These are phyloP conservation scores for Obelidium mucronatum DNA, from an alignment of 192 early-diverging fungal species.

Conservation along the genomic window DNA sequence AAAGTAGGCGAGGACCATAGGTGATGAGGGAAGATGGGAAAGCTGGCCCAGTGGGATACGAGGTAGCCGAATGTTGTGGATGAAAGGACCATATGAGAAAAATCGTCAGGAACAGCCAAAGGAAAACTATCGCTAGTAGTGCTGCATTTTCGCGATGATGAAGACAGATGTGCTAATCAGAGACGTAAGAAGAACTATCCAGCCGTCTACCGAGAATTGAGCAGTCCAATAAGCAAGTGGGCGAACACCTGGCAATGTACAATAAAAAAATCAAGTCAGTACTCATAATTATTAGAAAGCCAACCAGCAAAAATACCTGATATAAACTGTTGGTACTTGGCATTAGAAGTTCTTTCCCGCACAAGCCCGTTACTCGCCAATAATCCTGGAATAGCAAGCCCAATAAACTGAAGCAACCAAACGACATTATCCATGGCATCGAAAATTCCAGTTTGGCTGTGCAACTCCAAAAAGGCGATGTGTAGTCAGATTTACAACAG, in stretches of 20 bases:
- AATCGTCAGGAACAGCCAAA: neutral
- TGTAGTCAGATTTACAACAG: neutral
- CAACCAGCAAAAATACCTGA: neutral
- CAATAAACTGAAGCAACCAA: neutral
- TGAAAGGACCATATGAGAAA: neutral
- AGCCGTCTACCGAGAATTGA: neutral
- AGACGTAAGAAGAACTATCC: neutral
- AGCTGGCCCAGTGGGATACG: neutral
- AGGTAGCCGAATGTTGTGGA: neutral
- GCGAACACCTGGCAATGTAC: no score
- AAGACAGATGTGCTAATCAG: neutral
- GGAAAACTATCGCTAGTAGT: neutral
- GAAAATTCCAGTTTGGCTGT: neutral
- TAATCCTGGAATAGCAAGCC: neutral
- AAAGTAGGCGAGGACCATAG: neutral
- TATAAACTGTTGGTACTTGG: conserved; percentile 9
- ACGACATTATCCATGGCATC: neutral
- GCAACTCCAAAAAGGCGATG: neutral
- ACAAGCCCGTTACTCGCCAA: neutral
- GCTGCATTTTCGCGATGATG: neutral
- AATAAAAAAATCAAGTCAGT: no score
- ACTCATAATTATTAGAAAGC: no score
- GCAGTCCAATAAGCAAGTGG: neutral
- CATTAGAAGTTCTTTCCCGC: neutral
- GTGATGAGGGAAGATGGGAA: neutral